A percentile compares a stretch with the other conserved stretches of the same genome.
phyloP scores from a whole-genome alignment of 129 eudicot genomes.

The Arctium lappa region DNA sequence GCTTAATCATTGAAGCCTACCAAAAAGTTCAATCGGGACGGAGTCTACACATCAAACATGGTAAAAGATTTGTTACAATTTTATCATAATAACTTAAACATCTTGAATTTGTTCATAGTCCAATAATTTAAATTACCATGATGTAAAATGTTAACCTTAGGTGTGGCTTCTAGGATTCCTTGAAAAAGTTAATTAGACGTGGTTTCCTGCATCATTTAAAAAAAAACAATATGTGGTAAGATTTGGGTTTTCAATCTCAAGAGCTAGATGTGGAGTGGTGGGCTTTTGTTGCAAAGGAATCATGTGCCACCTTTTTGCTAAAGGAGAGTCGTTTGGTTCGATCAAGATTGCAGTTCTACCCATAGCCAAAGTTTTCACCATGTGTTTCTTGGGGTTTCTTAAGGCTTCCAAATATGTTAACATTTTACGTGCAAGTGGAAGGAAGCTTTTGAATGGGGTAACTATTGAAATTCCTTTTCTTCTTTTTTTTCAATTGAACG shows the following conservation, averaged over 20 bases:
- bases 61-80: no score
- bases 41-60: no score
- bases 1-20: no score
- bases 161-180: no score
- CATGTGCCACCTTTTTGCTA: constrained; percentile 34
- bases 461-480: constrained; percentile 3
- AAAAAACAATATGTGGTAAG: constrained; percentile 3
- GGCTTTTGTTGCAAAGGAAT: constrained; percentile 43
- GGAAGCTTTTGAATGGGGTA: constrained; percentile 96
- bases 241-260: constrained; percentile 11
- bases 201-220: not conserved
- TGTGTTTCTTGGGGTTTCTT: constrained; percentile 89
- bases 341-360: constrained; percentile 89
- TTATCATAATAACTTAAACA: no score
- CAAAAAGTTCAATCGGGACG: no score
- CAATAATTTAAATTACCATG: no score
- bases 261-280: constrained; percentile 30
- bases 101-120: no score
- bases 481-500: not conserved
- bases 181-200: no score
- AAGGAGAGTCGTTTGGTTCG: constrained; percentile 68
- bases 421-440: constrained; percentile 80
- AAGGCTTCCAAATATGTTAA: constrained; percentile 94
- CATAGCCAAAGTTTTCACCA: constrained; percentile 88
- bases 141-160: no score